phyloP scores from a whole-genome alignment of 495 filamentous ascomycete species.

The Tuber umbilicatum region DNA sequence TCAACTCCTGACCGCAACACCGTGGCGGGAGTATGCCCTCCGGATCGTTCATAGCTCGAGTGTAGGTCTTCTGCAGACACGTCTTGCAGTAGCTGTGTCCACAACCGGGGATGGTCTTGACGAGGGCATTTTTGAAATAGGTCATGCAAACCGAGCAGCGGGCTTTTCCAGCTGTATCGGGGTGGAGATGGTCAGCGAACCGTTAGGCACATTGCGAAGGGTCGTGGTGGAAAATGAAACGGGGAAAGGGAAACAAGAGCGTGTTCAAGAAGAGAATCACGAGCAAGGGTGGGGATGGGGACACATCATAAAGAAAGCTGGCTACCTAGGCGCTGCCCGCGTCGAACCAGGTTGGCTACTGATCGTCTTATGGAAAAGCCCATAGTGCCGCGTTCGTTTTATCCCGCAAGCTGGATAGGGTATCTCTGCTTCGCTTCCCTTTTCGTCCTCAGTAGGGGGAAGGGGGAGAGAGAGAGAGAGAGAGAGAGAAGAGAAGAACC shows the following conservation, averaged over 20 bases:
- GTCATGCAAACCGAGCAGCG: slow-evolving; percentile 32
- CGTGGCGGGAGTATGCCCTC: slow-evolving; percentile 21
- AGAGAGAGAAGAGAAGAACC: neutral
- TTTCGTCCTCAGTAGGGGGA: neutral
- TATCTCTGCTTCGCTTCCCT: neutral
- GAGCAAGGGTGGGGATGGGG: neutral
- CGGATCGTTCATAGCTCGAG: slow-evolving; percentile 16
- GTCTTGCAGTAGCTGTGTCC: slow-evolving; percentile 29
- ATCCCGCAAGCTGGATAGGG: neutral
- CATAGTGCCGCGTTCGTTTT: neutral
- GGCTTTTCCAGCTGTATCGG: slow-evolving; percentile 21
- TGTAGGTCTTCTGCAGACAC: slow-evolving; percentile 37
- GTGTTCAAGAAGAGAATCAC: neutral
- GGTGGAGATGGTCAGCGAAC: neutral
- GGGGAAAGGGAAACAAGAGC: neutral
- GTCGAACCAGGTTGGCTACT: neutral
- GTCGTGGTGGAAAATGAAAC: neutral
- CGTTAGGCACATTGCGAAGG: neutral
- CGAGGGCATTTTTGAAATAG: slow-evolving; percentile 19
- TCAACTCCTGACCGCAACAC: slow-evolving; percentile 29
- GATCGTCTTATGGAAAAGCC: neutral
- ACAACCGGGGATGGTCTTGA: slow-evolving; percentile 23
- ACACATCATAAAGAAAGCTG: neutral
- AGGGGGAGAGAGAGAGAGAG: too few species aligned
- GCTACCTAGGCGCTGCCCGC: neutral